Percentiles rank a stretch among this genome's conserved stretches.
Conservation (phyloP, 768 basidiomycete genomes). For the Serendipita vermifera region DNA sequence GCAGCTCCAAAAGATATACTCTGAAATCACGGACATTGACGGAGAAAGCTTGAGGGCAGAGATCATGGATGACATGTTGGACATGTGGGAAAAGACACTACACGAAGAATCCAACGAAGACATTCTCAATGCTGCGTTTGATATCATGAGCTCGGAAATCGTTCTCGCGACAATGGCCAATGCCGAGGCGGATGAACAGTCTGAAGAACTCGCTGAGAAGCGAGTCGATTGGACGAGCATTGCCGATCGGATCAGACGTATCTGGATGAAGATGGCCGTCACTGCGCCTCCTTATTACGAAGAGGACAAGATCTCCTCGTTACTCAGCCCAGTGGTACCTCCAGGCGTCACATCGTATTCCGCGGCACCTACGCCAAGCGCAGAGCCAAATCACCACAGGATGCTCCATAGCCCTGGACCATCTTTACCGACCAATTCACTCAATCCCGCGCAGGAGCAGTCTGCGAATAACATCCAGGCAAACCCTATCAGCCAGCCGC, state of each 20-base stretch:
- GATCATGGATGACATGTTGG: background rate
- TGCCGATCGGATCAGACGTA: background rate
- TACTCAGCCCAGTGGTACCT: background rate
- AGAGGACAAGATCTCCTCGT: background rate
- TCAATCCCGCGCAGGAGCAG: background rate
- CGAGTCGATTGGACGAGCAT: background rate
- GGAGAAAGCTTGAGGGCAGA: background rate
- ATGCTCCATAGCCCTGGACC: background rate
- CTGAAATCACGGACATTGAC: background rate
- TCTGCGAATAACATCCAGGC: background rate
- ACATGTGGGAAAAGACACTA: background rate
- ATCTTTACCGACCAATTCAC: background rate
- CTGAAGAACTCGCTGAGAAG: background rate
- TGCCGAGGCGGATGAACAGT: background rate
- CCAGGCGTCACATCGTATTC: background rate
- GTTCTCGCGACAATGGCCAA: background rate
- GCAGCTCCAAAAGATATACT: background rate
- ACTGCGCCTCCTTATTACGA: conserved; percentile 1
- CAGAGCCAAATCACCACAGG: too few relatives aligned
- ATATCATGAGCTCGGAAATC: conserved; percentile 1
- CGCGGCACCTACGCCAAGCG: background rate
- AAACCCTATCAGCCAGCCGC: background rate
- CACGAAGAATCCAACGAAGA: background rate
- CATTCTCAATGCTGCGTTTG: background rate
- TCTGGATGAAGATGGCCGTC: background rate